Conservation (phyloP, 176 grass and related monocot species). For the Ananas comosus region DNA sequence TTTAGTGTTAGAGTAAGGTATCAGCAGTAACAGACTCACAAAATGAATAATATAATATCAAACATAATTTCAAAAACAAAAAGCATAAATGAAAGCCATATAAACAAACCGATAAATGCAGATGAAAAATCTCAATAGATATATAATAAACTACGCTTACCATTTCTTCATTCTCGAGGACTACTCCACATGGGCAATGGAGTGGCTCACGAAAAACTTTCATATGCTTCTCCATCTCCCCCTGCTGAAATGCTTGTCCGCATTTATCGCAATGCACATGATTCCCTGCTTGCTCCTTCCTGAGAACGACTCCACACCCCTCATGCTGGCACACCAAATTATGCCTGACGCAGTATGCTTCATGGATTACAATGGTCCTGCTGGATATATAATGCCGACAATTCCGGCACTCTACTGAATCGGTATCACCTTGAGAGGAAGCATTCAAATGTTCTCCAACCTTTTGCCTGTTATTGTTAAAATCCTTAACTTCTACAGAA, state of each 20-base stretch:
- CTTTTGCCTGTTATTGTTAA: slow-evolving; percentile 31
- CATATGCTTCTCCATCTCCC: slow-evolving; percentile 89
- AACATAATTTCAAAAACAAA: neutral
- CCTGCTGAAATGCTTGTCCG: slow-evolving; percentile 63
- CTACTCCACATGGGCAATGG: slow-evolving; percentile 67
- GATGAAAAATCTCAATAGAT: neutral
- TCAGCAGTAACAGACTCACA: too few species aligned
- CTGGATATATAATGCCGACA: slow-evolving; percentile 66
- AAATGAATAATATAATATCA: too few species aligned
- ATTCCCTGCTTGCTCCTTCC: slow-evolving; percentile 59
- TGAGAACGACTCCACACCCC: slow-evolving; percentile 72
- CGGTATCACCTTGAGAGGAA: slow-evolving; percentile 24
- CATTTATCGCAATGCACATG: slow-evolving; percentile 88
- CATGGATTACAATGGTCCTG: slow-evolving; percentile 56
- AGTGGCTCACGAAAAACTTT: slow-evolving; percentile 90
- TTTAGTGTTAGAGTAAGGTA: too few species aligned
- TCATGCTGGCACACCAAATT: slow-evolving; percentile 66
- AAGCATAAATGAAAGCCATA: neutral
- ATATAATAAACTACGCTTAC: slow-evolving; percentile 25
- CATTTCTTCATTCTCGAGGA: too few species aligned
- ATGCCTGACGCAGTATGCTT: slow-evolving; percentile 88
- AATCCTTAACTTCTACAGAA: slow-evolving; percentile 55
- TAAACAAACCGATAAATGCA: neutral
- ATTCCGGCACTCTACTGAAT: slow-evolving; percentile 71
- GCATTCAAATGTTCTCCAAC: slow-evolving; percentile 47